Evolutionary conservation across 2,329 filamentous ascomycete genomes (phyloP).

Genomic region (Cladorrhinum sp.): DNA sequence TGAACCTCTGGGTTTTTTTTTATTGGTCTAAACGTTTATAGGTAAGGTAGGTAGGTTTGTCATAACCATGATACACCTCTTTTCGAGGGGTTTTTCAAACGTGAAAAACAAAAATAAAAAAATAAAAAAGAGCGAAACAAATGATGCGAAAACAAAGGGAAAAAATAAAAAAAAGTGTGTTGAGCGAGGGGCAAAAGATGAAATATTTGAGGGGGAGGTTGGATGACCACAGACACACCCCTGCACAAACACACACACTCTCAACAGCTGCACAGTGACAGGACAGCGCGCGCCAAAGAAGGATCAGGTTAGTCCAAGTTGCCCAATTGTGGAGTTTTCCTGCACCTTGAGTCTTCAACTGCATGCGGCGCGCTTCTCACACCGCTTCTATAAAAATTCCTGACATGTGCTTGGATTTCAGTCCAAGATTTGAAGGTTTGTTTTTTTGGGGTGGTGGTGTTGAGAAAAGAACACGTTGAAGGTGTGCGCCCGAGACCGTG

Average conservation of each 20-base stretch:
- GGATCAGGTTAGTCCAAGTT: not conserved
- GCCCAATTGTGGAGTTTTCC: not conserved
- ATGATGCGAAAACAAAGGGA: not conserved
- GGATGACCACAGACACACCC: not conserved
- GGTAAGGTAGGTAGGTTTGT: no score
- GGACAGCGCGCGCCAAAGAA: not conserved
- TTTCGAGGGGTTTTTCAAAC: not conserved
- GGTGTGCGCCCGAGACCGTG: not conserved
- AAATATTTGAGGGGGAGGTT: not conserved
- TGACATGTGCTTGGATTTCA: not conserved
- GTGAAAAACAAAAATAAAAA: not conserved
- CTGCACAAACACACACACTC: not conserved
- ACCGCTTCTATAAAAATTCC: conserved; percentile 2
- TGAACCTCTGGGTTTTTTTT: no score
- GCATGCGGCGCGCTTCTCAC: not conserved
- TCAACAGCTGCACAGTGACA: not conserved
- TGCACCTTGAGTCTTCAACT: not conserved
- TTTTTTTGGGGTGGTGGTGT: not conserved
- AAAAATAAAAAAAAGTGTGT: not conserved
- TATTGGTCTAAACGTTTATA: no score
- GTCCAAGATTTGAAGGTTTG: not conserved
- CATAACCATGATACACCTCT: no score
- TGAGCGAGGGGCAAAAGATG: not conserved
- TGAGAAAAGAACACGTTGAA: conserved; percentile 7
- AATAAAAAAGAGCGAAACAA: not conserved